These are phyloP conservation scores for Vaccinium darrowii DNA, from an alignment of 148 eudicot species.

Conservation along the genomic window DNA sequence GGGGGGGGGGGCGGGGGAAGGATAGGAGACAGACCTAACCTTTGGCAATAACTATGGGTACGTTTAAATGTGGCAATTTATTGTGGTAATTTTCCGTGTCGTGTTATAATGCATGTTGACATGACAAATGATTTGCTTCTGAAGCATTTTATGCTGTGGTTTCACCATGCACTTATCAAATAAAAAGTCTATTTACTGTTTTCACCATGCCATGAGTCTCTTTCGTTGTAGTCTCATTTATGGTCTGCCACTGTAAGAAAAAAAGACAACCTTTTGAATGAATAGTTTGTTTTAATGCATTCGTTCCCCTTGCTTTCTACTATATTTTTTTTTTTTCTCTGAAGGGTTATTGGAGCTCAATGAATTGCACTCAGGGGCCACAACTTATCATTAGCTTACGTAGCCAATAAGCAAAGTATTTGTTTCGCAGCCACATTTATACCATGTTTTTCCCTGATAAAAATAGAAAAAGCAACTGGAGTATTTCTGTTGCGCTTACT, in stretches of 20 bases:
- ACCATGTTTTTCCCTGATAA: background rate
- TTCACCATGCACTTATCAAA: background rate
- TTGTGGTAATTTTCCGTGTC: background rate
- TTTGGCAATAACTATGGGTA: no score
- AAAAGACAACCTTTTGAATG: background rate
- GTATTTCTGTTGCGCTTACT: background rate
- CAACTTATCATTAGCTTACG: background rate
- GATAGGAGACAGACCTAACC: no score
- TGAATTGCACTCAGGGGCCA: background rate
- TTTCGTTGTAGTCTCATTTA: background rate
- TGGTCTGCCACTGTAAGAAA: background rate
- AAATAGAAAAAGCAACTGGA: background rate
- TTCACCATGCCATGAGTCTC: background rate
- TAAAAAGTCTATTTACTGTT: background rate
- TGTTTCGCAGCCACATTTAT: background rate
- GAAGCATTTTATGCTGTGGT: constrained; percentile 5
- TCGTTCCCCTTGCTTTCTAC: background rate
- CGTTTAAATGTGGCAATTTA: constrained; percentile 23
- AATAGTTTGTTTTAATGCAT: background rate
- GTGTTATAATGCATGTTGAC: constrained; percentile 1
- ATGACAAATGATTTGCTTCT: background rate
- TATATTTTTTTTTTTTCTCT: background rate
- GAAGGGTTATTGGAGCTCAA: background rate
- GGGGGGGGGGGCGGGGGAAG: no score
- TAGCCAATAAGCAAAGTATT: background rate